phyloP scores from a whole-genome alignment of 306 rosid species.

The Canavalia gladiata region DNA sequence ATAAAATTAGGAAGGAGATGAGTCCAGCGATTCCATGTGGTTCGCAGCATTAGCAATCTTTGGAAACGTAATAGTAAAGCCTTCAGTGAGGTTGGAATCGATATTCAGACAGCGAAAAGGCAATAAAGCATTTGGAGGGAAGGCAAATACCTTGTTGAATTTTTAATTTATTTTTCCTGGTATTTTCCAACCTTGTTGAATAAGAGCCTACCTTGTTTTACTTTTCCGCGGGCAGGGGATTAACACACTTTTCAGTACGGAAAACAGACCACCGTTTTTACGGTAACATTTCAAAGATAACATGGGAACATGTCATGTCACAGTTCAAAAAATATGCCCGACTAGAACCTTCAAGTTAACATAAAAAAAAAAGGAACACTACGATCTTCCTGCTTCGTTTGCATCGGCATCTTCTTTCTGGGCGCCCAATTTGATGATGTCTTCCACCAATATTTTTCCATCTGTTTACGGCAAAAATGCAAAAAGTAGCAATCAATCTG shows the following conservation, averaged over 20 bases:
- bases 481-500: background rate
- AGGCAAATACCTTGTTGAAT: no score
- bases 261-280: background rate
- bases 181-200: background rate
- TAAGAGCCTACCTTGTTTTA: background rate
- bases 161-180: background rate
- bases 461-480: constrained; percentile 45
- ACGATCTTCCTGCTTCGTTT: constrained; percentile 43
- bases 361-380: constrained; percentile 4
- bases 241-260: background rate
- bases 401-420: constrained; percentile 47
- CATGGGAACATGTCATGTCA: constrained; percentile 12
- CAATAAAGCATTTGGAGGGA: no score
- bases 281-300: constrained; percentile 11
- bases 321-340: background rate
- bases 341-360: background rate
- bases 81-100: no score
- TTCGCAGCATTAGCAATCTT: no score
- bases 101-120: no score
- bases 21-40: no score
- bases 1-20: no score
- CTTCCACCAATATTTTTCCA: constrained; percentile 62
- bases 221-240: background rate
- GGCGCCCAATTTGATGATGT: constrained; percentile 54
- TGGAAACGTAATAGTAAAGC: no score